Conservation (phyloP, 139 green algal genomes). For the Chlamydomonas sp. region DNA sequence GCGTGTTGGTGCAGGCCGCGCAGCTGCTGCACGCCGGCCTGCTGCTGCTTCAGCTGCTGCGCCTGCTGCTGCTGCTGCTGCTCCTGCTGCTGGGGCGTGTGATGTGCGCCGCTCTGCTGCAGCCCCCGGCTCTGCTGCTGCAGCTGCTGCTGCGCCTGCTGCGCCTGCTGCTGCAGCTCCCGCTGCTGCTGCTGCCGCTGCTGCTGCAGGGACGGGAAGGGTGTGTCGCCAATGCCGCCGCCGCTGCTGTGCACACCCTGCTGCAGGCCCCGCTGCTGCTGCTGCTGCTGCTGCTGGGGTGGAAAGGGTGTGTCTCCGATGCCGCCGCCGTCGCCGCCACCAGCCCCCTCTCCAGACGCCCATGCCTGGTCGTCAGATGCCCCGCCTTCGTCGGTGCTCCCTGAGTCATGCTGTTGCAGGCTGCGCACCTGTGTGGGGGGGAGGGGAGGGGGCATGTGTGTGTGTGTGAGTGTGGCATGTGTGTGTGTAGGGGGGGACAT, state of each 20-base stretch:
- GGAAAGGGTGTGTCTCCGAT: background rate
- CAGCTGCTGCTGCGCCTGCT: constrained; percentile 18
- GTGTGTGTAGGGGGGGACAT: too few relatives aligned
- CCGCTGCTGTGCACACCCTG: background rate
- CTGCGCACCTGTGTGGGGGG: too few relatives aligned
- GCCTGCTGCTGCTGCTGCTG: too few relatives aligned
- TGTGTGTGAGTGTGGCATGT: too few relatives aligned
- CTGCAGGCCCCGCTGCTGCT: too few relatives aligned
- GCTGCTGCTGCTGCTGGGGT: constrained; percentile 5
- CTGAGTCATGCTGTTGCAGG: background rate
- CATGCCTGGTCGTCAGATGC: background rate
- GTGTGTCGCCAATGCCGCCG: constrained; percentile 5
- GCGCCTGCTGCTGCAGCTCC: constrained; percentile 10
- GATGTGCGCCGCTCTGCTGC: too few relatives aligned
- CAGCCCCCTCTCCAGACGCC: background rate
- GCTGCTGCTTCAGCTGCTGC: too few relatives aligned
- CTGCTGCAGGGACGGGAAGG: constrained; percentile 1
- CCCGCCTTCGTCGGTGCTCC: background rate
- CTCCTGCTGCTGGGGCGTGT: too few relatives aligned
- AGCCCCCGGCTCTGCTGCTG: too few relatives aligned
- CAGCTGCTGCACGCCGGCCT: too few relatives aligned
- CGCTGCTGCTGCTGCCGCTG: constrained; percentile 11
- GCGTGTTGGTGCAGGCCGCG: too few relatives aligned
- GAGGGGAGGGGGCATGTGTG: too few relatives aligned
- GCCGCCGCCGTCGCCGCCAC: constrained; percentile 1